These are phyloP conservation scores for Porcisia hertigi DNA, from an alignment of 208 protist genomes.

Conservation along the genomic window DNA sequence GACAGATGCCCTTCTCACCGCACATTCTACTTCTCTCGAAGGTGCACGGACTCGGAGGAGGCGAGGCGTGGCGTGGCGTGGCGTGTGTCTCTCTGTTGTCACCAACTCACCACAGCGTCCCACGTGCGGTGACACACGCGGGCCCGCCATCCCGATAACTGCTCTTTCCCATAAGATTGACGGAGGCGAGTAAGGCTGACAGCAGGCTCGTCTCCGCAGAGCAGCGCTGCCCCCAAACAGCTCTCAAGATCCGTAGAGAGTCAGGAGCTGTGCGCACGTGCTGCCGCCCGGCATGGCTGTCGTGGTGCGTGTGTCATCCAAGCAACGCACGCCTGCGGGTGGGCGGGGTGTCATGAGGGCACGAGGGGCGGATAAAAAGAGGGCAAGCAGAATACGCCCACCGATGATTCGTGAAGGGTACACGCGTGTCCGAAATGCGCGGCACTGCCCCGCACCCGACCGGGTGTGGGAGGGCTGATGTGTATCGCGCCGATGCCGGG, in stretches of 20 bases:
- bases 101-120: background rate
- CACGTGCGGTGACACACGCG: background rate
- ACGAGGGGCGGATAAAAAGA: background rate
- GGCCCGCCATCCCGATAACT: background rate
- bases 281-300: background rate
- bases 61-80: too few relatives aligned
- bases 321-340: background rate
- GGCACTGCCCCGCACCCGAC: background rate
- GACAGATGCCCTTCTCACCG: background rate
- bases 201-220: background rate
- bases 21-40: background rate
- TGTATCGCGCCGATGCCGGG: background rate
- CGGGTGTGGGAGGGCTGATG: background rate
- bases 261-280: background rate
- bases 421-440: background rate
- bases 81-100: background rate
- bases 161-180: background rate
- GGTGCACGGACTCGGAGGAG: background rate
- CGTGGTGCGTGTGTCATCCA: background rate
- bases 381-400: background rate
- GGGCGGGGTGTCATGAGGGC: background rate
- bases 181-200: background rate
- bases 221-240: background rate
- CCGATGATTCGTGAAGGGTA: background rate
- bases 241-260: background rate